Evolutionary conservation across 331 rosid genomes (phyloP).

Genomic region (Prunus yedoensis): DNA sequence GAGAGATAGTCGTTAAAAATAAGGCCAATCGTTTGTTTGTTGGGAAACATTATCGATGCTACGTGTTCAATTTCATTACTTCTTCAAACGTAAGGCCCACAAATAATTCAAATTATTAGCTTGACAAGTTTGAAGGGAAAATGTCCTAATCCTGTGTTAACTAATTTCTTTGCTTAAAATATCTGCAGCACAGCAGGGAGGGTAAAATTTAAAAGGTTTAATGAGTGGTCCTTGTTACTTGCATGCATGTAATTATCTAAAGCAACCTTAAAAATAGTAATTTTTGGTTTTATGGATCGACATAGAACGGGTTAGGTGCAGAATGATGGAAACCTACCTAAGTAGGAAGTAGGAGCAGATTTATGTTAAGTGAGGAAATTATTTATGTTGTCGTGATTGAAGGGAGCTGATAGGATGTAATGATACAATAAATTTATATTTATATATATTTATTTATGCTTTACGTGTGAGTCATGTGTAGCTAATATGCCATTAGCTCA

Average conservation of each 20-base stretch:
- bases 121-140: neutral
- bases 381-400: slow-evolving; percentile 64
- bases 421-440: neutral
- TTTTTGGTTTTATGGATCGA: neutral
- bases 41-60: neutral
- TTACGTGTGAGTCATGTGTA: neutral
- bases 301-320: slow-evolving; percentile 28
- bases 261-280: neutral
- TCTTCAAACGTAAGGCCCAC: slow-evolving; percentile 14
- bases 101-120: slow-evolving; percentile 8
- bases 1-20: neutral
- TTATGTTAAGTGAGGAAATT: slow-evolving; percentile 21
- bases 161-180: neutral
- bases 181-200: neutral
- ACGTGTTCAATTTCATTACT: neutral
- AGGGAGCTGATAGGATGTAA: slow-evolving; percentile 40
- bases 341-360: slow-evolving; percentile 6
- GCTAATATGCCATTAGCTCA: slow-evolving; percentile 27
- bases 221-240: slow-evolving; percentile 8
- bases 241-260: neutral
- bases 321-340: slow-evolving; percentile 39
- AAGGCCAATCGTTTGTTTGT: neutral
- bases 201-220: neutral
- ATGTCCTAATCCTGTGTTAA: neutral
- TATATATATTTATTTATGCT: slow-evolving; percentile 1